Conservation (phyloP, 2,329 filamentous ascomycete species). For the Aureobasidium uvarum region DNA sequence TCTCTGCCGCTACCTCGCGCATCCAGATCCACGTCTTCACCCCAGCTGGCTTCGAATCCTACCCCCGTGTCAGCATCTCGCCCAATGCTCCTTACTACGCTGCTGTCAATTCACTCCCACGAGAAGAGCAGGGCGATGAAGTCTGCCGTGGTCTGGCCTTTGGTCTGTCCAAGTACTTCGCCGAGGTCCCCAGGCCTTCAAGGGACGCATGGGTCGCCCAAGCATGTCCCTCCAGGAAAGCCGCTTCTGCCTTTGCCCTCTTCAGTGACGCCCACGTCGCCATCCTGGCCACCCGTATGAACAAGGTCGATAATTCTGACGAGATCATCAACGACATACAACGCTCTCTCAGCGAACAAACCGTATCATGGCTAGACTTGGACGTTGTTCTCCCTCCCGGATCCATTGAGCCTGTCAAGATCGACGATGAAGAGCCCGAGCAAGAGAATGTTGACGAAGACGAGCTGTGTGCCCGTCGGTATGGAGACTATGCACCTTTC, state of each 20-base stretch:
- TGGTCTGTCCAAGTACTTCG: constrained; percentile 90
- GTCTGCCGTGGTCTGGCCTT: constrained; percentile 88
- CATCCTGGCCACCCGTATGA: constrained; percentile 81
- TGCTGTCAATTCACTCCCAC: constrained; percentile 83
- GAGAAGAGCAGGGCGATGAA: constrained; percentile 94
- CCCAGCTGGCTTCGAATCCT: constrained; percentile 83
- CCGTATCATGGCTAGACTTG: constrained; percentile 79
- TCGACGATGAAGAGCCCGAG: constrained; percentile 59
- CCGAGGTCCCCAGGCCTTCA: constrained; percentile 74
- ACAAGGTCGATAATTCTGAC: constrained; percentile 70
- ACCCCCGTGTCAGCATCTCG: constrained; percentile 86
- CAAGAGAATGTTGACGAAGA: constrained; percentile 61
- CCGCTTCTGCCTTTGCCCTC: constrained; percentile 64
- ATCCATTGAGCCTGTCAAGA: constrained; percentile 61
- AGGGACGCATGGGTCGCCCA: constrained; percentile 65
- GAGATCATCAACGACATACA: constrained; percentile 72
- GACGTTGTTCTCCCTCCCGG: constrained; percentile 82
- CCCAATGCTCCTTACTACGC: constrained; percentile 89
- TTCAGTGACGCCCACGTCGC: constrained; percentile 94
- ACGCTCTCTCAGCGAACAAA: constrained; percentile 74
- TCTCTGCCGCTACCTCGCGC: constrained; percentile 87
- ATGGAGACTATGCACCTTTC: constrained; percentile 73
- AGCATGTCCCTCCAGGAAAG: constrained; percentile 53
- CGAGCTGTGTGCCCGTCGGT: constrained; percentile 59
- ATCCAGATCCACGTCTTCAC: constrained; percentile 93